phyloP scores from a whole-genome alignment of 1,284 basidiomycete species.

The Ustilago xerochloae region DNA sequence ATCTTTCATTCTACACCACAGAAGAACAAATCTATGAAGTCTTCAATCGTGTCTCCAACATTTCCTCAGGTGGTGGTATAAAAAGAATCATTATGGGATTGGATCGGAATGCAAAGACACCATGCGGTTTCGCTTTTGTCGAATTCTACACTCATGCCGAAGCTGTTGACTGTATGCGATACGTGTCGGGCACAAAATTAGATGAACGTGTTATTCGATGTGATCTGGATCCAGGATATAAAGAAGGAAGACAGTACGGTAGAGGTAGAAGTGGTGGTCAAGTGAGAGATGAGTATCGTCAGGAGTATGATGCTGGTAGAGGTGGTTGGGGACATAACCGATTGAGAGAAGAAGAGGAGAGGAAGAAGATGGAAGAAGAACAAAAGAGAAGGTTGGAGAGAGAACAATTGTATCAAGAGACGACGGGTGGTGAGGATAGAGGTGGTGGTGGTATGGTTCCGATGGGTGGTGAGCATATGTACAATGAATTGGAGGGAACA shows the following conservation, averaged over 20 bases:
- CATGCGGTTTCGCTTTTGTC: conserved; percentile 99
- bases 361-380: conserved; percentile 78
- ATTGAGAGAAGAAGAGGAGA: conserved; percentile 73
- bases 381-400: conserved; percentile 81
- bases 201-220: conserved; percentile 98
- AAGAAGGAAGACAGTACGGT: conserved; percentile 96
- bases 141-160: conserved; percentile 97
- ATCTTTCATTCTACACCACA: conserved; percentile 76
- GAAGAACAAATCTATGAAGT: conserved; percentile 99
- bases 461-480: conserved; percentile 41
- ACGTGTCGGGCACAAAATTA: conserved; percentile 96
- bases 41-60: conserved; percentile 88
- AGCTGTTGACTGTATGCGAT: conserved; percentile 90
- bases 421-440: conserved; percentile 18
- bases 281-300: conserved; percentile 89
- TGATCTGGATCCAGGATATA: conserved; percentile 97
- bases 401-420: conserved; percentile 84
- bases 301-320: conserved; percentile 87
- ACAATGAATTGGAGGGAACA: conserved; percentile 43
- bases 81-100: conserved; percentile 99
- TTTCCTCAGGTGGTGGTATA: conserved; percentile 91
- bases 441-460: conserved; percentile 49
- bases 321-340: conserved; percentile 85
- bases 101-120: conserved; percentile 95
- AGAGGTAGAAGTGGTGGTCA: conserved; percentile 96